A percentile compares a stretch with the other conserved stretches of the same genome.
phyloP scores from a whole-genome alignment of 495 filamentous ascomycete species.

The Elaphomyces granulatus region DNA sequence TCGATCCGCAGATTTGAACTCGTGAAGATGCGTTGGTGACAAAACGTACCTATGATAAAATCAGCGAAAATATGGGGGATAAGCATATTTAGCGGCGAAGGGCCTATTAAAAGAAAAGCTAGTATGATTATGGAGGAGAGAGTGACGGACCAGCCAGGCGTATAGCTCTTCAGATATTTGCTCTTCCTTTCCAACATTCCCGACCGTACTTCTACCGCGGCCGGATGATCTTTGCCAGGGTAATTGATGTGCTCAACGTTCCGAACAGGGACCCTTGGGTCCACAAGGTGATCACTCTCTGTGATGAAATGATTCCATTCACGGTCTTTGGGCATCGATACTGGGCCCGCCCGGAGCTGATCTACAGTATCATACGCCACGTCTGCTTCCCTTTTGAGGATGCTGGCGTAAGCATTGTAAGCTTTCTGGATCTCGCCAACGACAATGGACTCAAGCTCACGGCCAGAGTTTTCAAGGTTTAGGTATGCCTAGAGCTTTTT shows the following conservation, averaged over 20 bases:
- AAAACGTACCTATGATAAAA: constrained; percentile 73
- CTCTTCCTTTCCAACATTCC: constrained; percentile 93
- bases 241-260: constrained; percentile 76
- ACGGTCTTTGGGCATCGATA: constrained; percentile 77
- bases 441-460: constrained; percentile 88
- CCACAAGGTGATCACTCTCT: constrained; percentile 73
- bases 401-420: constrained; percentile 81
- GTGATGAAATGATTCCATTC: constrained; percentile 83
- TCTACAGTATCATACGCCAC: constrained; percentile 64
- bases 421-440: constrained; percentile 95
- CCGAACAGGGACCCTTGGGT: constrained; percentile 67
- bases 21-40: constrained; percentile 90
- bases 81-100: background rate
- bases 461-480: constrained; percentile 86
- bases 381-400: constrained; percentile 80
- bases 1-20: constrained; percentile 84
- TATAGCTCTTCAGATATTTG: constrained; percentile 97
- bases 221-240: constrained; percentile 80
- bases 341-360: constrained; percentile 66
- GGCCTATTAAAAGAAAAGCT: background rate
- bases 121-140: constrained; percentile 3
- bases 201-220: constrained; percentile 71
- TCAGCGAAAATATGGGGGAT: constrained; percentile 22
- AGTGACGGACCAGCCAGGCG: constrained; percentile 74
- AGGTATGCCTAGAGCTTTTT: constrained; percentile 56